Base-by-base conservation (phyloP, 1,284 basidiomycete species). In the Coniferiporia sulphurascens region DNA sequence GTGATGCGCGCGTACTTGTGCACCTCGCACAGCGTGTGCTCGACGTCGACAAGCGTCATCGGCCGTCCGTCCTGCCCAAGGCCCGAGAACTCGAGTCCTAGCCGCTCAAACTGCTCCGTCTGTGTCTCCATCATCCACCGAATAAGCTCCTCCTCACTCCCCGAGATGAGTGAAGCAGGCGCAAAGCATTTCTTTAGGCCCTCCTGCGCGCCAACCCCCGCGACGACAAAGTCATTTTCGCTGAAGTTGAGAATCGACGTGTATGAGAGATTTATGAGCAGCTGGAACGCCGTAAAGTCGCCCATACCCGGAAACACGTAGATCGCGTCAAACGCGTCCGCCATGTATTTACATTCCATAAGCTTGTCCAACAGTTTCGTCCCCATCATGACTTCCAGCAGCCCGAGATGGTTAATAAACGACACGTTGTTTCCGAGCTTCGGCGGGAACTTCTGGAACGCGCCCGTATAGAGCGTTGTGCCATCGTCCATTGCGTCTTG, bases 21-120 rank as follows among this genome's bases (percentile, higher is more conserved):
- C 21, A 85, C 73, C 64, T 88, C 86, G 67, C 86, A 88, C 17
- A 87, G 68, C 0, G 81, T 77, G 65, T 88, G 86, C 69, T 88
- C 86, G 56, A 87, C 74, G 65, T 86, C 84, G 9, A 77, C 76
- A n/a, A 86, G 68, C 63, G 78, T 75, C 73, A 85, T 77, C 2
- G 73, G 74, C 7, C 77, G 71, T 62, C 13, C 74, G 59, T 0
- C 74, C 44, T 50, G 34, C 17, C 50, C 51, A 8, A 85, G 69
- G 5, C 75, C 76, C 0, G 74, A 71, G 62, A 82, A 81, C 0
- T 71, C 58, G 49, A 87, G 67, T 2, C 81, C 80, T 38, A 86
- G 70, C 19, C 75, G 74, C 27, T 65, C 58, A 63, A 87, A 86
- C 50, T 86, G 80, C 5, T 76, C 69, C 4, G 72, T 59, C 64